Conservation (phyloP, 495 filamentous ascomycete genomes). For the Xylaria longipes region DNA sequence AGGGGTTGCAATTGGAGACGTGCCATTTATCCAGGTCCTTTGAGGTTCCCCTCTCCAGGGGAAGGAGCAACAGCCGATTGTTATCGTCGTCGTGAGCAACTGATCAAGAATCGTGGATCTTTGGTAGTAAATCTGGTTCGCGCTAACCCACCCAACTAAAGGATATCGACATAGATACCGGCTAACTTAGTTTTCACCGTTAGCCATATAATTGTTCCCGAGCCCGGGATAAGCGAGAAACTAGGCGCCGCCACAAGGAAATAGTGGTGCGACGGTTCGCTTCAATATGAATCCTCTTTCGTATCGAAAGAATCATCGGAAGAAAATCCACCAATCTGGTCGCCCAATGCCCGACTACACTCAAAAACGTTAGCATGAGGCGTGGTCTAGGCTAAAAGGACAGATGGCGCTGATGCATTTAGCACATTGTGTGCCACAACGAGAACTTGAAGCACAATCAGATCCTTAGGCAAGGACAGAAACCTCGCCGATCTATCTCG, state of each 20-base stretch:
- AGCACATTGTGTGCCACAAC: not conserved
- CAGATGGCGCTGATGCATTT: not conserved
- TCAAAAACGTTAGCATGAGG: conserved; percentile 10
- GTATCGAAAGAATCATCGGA: conserved; percentile 3
- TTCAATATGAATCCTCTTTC: conserved; percentile 11
- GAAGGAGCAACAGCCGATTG: not conserved
- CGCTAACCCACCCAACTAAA: not conserved
- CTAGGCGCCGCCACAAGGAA: not conserved
- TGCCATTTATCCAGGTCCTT: conserved; percentile 17
- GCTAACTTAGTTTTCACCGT: not conserved
- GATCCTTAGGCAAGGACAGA: not conserved
- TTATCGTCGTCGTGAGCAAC: not conserved
- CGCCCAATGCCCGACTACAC: not conserved
- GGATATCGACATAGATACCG: not conserved
- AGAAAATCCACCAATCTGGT: conserved; percentile 23
- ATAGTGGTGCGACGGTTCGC: not conserved
- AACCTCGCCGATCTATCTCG: conserved; percentile 14
- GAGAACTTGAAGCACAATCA: not conserved
- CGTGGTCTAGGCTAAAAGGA: conserved; percentile 16
- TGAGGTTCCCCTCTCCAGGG: not conserved
- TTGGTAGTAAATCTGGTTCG: not conserved
- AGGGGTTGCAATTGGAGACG: conserved; percentile 17
- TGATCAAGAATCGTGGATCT: not conserved
- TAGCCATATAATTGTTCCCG: not conserved
- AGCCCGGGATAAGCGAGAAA: conserved; percentile 2